Evolutionary conservation across 2,329 filamentous ascomycete species (phyloP).

Genomic region (Monilinia fructicola): DNA sequence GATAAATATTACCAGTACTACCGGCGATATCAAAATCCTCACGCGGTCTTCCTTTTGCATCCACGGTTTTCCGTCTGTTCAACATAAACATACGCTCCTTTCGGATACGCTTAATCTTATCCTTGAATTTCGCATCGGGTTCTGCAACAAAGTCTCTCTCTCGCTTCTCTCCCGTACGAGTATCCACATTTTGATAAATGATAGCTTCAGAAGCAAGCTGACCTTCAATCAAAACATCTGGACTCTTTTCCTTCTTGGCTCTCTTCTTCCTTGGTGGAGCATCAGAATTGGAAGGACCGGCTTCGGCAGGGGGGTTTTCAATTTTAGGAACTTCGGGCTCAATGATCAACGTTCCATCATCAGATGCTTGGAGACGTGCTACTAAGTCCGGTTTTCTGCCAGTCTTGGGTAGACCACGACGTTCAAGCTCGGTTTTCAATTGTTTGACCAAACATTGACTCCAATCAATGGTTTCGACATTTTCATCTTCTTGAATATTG

Average conservation of each 20-base stretch:
- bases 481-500: background rate
- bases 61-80: slow-evolving; percentile 23
- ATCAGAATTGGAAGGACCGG: slow-evolving; percentile 9
- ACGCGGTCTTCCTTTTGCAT: slow-evolving; percentile 21
- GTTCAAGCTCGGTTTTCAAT: slow-evolving; percentile 71
- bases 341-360: slow-evolving; percentile 25
- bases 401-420: slow-evolving; percentile 61
- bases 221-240: slow-evolving; percentile 25
- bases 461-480: slow-evolving; percentile 42
- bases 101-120: slow-evolving; percentile 27
- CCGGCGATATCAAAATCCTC: slow-evolving; percentile 31
- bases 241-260: slow-evolving; percentile 21
- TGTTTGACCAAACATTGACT: slow-evolving; percentile 65
- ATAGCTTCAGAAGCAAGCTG: slow-evolving; percentile 25
- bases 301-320: background rate
- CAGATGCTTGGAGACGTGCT: slow-evolving; percentile 55
- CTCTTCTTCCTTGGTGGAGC: slow-evolving; percentile 21
- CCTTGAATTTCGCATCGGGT: slow-evolving; percentile 29
- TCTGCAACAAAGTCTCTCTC: slow-evolving; percentile 25
- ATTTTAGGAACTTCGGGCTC: background rate
- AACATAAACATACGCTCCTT: slow-evolving; percentile 34
- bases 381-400: slow-evolving; percentile 71
- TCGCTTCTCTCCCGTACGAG: slow-evolving; percentile 26
- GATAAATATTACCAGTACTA: slow-evolving; percentile 31
- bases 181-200: slow-evolving; percentile 12